These are phyloP conservation scores for Fabrea salina DNA, from an alignment of 169 alveolate species.

Conservation along the genomic window DNA sequence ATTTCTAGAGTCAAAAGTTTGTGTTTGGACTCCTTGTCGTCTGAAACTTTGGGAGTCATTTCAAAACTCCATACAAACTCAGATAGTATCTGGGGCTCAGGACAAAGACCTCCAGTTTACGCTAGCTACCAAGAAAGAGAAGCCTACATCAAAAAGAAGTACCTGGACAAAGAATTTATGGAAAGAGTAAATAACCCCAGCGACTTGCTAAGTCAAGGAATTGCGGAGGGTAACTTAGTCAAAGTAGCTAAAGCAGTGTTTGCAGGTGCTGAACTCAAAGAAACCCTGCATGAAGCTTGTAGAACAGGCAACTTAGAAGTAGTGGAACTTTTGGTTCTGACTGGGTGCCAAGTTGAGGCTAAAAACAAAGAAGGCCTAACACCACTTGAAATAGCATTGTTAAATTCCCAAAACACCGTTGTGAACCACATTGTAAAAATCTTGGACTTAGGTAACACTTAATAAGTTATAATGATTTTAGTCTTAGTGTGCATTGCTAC, in stretches of 20 bases:
- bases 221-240: neutral
- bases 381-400: constrained; percentile 25
- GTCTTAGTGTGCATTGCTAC: neutral
- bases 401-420: neutral
- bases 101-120: neutral
- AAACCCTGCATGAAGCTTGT: constrained; percentile 17
- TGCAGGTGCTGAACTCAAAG: neutral
- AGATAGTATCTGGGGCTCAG: constrained; percentile 17
- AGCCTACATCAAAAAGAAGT: constrained; percentile 13
- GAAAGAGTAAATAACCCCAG: constrained; percentile 2
- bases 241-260: constrained; percentile 4
- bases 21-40: constrained; percentile 23
- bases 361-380: constrained; percentile 31
- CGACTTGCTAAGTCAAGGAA: neutral
- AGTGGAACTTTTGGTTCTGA: neutral
- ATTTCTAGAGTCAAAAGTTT: constrained; percentile 33
- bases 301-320: neutral
- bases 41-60: too few species aligned
- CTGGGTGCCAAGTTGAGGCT: constrained; percentile 9
- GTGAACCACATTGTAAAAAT: constrained; percentile 9
- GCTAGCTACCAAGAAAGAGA: constrained; percentile 9
- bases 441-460: neutral
- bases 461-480: neutral
- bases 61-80: constrained; percentile 6
- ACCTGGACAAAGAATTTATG: neutral